Percentiles rank a stretch among this genome's conserved stretches.
Evolutionary conservation across 495 filamentous ascomycete genomes (phyloP).

Genomic region (Penicillium silybi): DNA sequence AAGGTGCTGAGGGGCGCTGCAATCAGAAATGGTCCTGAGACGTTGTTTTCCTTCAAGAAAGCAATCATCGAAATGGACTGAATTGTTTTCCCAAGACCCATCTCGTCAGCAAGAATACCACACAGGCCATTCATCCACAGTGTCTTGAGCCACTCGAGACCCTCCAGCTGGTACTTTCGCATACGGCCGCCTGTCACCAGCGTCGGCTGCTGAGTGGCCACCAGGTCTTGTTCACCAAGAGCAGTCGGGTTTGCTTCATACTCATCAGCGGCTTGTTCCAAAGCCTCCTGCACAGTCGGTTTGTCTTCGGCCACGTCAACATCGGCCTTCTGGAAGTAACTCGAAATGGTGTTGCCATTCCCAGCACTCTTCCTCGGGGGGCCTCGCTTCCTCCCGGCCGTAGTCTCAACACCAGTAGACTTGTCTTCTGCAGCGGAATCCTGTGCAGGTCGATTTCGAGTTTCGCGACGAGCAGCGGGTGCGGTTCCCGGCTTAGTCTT

Average conservation of each 20-base stretch:
- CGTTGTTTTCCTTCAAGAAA: slow-evolving; percentile 78
- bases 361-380: slow-evolving; percentile 29
- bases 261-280: slow-evolving; percentile 53
- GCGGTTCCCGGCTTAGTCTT: slow-evolving; percentile 13
- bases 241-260: slow-evolving; percentile 54
- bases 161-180: slow-evolving; percentile 92
- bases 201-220: slow-evolving; percentile 78
- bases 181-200: slow-evolving; percentile 84
- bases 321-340: slow-evolving; percentile 56
- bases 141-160: slow-evolving; percentile 83
- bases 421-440: slow-evolving; percentile 24
- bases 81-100: slow-evolving; percentile 76
- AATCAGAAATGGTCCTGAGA: slow-evolving; percentile 85
- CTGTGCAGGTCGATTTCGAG: slow-evolving; percentile 32
- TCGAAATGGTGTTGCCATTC: slow-evolving; percentile 46
- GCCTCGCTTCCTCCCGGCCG: slow-evolving; percentile 17
- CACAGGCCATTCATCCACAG: slow-evolving; percentile 91
- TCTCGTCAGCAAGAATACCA: slow-evolving; percentile 79
- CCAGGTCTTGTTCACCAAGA: slow-evolving; percentile 72
- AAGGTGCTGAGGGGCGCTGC: slow-evolving; percentile 87
- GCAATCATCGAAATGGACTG: slow-evolving; percentile 92
- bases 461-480: slow-evolving; percentile 18
- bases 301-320: slow-evolving; percentile 49
- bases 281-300: slow-evolving; percentile 48
- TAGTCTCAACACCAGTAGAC: slow-evolving; percentile 13